Evolutionary conservation across 1,284 basidiomycete genomes (phyloP).

Genomic region (Malassezia dermatis): DNA sequence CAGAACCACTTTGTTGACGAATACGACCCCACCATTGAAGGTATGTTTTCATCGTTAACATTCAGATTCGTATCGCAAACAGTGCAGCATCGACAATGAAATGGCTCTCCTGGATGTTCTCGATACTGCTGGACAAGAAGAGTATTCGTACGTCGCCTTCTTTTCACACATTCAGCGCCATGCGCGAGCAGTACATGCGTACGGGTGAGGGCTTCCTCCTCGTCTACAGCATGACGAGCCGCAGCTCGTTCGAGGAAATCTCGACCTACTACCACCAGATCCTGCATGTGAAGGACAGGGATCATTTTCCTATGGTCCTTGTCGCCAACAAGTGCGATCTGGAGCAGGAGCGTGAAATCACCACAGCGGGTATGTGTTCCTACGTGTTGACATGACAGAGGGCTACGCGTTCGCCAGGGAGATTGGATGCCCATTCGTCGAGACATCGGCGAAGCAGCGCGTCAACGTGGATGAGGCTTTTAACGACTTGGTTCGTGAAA

Average conservation of each 20-base stretch:
- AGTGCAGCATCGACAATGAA: conserved; percentile 74
- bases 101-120: conserved; percentile 93
- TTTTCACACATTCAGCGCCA: conserved; percentile 57
- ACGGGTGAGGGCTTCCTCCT: conserved; percentile 96
- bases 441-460: conserved; percentile 95
- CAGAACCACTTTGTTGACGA: conserved; percentile 88
- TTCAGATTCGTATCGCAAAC: conserved; percentile 48
- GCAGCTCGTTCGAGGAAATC: conserved; percentile 94
- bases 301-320: conserved; percentile 89
- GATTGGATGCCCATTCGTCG: conserved; percentile 92
- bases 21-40: conserved; percentile 95
- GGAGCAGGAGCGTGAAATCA: conserved; percentile 94
- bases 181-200: conserved; percentile 96
- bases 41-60: conserved; percentile 49
- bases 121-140: conserved; percentile 97
- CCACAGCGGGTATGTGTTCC: conserved; percentile 59
- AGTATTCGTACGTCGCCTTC: conserved; percentile 70
- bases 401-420: conserved; percentile 92
- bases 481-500: conserved; percentile 87
- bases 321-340: conserved; percentile 98
- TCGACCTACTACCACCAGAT: conserved; percentile 94
- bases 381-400: conserved; percentile 56
- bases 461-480: conserved; percentile 99
- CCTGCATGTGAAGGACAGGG: conserved; percentile 77
- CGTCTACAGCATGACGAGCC: conserved; percentile 95